A percentile compares a stretch with the other conserved stretches of the same genome.
Evolutionary conservation across 139 green algal genomes (phyloP).

Genomic region (Mesostigma viride): DNA sequence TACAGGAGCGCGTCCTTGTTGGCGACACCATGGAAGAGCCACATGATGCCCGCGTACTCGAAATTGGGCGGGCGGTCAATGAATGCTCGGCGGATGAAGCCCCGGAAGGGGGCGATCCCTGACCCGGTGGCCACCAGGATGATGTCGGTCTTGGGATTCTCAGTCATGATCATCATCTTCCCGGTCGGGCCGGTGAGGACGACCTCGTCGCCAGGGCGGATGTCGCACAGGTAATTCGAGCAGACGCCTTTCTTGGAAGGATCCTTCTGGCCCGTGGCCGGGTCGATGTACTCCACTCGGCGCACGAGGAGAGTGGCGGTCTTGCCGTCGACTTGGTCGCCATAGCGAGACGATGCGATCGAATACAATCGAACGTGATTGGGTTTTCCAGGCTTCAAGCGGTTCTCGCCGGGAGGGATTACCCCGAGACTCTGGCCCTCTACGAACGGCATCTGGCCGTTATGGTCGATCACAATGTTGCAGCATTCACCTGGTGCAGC

Average conservation of each 20-base stretch:
- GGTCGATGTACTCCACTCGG: constrained; percentile 77
- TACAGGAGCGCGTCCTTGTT: constrained; percentile 94
- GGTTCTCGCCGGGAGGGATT: constrained; percentile 65
- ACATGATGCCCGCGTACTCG: constrained; percentile 88
- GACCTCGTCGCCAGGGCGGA: constrained; percentile 77
- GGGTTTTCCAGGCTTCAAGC: constrained; percentile 25
- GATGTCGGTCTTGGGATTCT: constrained; percentile 70
- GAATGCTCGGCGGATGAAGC: constrained; percentile 90
- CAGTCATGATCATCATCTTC: constrained; percentile 89
- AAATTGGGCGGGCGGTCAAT: constrained; percentile 85
- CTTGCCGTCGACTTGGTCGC: constrained; percentile 87
- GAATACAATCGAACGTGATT: constrained; percentile 87
- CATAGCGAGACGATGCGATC: constrained; percentile 91
- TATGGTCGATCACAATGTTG: constrained; percentile 94
- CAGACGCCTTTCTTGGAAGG: constrained; percentile 95
- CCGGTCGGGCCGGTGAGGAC: constrained; percentile 92
- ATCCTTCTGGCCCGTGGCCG: constrained; percentile 80
- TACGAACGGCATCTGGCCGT: constrained; percentile 89
- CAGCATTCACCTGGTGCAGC: constrained; percentile 88
- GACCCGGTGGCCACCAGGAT: constrained; percentile 98
- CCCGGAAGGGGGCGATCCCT: constrained; percentile 95
- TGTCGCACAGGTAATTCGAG: constrained; percentile 98
- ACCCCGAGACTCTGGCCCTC: constrained; percentile 97
- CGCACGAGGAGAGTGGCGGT: constrained; percentile 93
- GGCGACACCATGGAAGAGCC: constrained; percentile 98